phyloP scores from a whole-genome alignment of 2,329 filamentous ascomycete genomes.

The Alternaria solani region DNA sequence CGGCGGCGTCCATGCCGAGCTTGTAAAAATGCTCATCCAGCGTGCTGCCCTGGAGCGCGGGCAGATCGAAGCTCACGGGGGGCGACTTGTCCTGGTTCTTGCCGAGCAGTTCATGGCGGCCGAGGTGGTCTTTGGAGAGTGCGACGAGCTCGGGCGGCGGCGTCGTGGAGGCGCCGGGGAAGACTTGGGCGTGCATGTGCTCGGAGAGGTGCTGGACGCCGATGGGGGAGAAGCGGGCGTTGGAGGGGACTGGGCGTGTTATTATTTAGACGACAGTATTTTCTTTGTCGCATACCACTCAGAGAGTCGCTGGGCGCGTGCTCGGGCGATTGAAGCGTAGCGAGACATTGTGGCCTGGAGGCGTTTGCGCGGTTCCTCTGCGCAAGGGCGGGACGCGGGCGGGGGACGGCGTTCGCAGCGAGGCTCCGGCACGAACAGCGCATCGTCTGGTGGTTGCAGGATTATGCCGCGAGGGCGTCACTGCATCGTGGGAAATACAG shows the following conservation, averaged over 20 bases:
- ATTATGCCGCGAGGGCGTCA: slow-evolving; percentile 22
- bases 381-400: slow-evolving; percentile 24
- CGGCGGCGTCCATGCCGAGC: slow-evolving; percentile 83
- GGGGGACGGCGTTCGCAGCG: slow-evolving; percentile 29
- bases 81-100: slow-evolving; percentile 80
- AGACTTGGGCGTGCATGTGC: slow-evolving; percentile 84
- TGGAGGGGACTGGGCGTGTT: slow-evolving; percentile 48
- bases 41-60: slow-evolving; percentile 76
- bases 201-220: slow-evolving; percentile 92
- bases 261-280: too few species aligned
- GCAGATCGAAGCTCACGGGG: slow-evolving; percentile 87
- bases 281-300: slow-evolving; percentile 26
- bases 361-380: slow-evolving; percentile 21
- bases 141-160: slow-evolving; percentile 77
- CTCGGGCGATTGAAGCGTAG: slow-evolving; percentile 29
- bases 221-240: slow-evolving; percentile 86
- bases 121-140: slow-evolving; percentile 82
- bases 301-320: slow-evolving; percentile 20
- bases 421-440: slow-evolving; percentile 37
- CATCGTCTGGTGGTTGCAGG: slow-evolving; percentile 32
- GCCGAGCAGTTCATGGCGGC: slow-evolving; percentile 83
- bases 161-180: slow-evolving; percentile 63
- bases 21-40: slow-evolving; percentile 95
- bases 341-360: slow-evolving; percentile 36
- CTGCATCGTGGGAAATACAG: too few species aligned